A percentile compares a stretch with the other conserved stretches of the same genome.
These are phyloP conservation scores for Striga asiatica DNA, from an alignment of 257 asterid species.

Conservation along the genomic window DNA sequence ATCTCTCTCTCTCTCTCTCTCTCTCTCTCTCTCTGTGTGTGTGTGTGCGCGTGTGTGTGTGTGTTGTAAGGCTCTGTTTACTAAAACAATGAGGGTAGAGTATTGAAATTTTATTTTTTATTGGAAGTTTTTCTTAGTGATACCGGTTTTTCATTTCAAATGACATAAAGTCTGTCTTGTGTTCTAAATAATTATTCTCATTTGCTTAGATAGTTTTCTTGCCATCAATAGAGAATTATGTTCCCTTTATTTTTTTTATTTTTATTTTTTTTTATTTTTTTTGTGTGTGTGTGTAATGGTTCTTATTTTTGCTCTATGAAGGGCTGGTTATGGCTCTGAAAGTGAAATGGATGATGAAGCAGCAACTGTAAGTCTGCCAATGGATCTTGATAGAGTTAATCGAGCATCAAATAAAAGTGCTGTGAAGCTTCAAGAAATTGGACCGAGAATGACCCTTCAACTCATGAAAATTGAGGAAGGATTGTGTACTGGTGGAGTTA, in stretches of 20 bases:
- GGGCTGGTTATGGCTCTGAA: conserved; percentile 96
- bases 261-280: background rate
- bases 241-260: background rate
- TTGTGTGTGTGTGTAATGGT: too few species aligned
- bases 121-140: too few species aligned
- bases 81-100: too few species aligned
- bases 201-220: too few species aligned
- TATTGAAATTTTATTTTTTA: too few species aligned
- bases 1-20: conserved; percentile 20
- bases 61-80: background rate
- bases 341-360: conserved; percentile 95
- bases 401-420: conserved; percentile 80
- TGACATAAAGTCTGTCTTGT: too few species aligned
- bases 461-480: conserved; percentile 73
- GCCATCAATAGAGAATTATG: background rate
- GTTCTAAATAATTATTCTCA: background rate
- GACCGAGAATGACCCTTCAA: conserved; percentile 86
- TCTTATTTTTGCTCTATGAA: conserved; percentile 18
- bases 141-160: too few species aligned
- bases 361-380: conserved; percentile 62
- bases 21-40: too few species aligned
- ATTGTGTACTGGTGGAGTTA: conserved; percentile 64
- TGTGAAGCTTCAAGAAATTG: conserved; percentile 84
- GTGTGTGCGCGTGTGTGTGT: background rate
- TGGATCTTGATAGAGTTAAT: conserved; percentile 68